Evolutionary conservation across 2,329 filamentous ascomycete genomes (phyloP).

Genomic region (Neofusicoccum ribis): DNA sequence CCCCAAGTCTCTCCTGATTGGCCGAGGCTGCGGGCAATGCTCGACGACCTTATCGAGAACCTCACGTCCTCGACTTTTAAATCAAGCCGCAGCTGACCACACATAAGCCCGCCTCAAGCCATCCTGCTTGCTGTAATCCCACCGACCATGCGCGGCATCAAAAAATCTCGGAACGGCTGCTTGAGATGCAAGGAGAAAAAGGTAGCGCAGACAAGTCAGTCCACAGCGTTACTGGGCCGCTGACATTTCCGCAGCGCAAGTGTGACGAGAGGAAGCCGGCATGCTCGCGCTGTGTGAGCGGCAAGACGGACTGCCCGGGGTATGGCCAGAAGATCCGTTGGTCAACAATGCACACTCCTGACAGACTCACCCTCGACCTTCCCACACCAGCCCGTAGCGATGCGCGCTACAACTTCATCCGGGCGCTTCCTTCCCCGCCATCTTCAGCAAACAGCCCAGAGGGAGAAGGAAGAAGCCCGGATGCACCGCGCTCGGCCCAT

Average conservation of each 20-base stretch:
- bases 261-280: not conserved
- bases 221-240: not conserved
- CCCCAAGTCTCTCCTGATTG: not conserved
- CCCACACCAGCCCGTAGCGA: not conserved
- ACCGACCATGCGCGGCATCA: not conserved
- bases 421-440: not conserved
- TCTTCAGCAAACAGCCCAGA: not conserved
- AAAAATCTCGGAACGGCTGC: not conserved
- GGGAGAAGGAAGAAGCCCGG: not conserved
- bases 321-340: not conserved
- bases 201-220: not conserved
- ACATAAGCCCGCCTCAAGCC: not conserved
- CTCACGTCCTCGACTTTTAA: not conserved
- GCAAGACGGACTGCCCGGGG: not conserved
- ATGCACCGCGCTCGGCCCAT: not conserved
- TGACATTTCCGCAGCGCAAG: not conserved
- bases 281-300: not conserved
- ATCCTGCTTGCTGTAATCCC: not conserved
- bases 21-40: no score
- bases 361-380: not conserved
- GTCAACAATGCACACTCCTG: not conserved
- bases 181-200: not conserved
- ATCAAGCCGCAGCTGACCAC: not conserved
- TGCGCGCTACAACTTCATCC: not conserved
- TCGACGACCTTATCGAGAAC: no score